A percentile compares a stretch with the other conserved stretches of the same genome.
Evolutionary conservation across 2,329 filamentous ascomycete species (phyloP).

Genomic region (Pseudocercospora vitis): DNA sequence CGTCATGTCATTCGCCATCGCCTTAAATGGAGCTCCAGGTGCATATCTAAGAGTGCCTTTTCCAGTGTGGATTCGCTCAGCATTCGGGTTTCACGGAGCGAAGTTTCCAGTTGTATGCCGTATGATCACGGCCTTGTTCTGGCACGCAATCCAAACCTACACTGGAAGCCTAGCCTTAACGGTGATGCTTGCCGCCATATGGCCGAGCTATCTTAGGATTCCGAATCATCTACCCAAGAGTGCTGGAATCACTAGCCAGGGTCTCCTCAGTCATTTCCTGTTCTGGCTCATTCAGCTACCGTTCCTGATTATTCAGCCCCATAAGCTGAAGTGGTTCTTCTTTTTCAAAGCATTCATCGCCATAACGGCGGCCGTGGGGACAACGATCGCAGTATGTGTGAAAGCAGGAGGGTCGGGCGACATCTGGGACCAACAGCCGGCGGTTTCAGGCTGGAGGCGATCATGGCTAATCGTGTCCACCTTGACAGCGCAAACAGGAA

Average conservation of each 20-base stretch:
- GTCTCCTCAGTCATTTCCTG: constrained; percentile 59
- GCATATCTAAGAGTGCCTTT: constrained; percentile 56
- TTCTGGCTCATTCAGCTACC: constrained; percentile 58
- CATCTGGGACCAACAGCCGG: constrained; percentile 34
- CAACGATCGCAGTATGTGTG: constrained; percentile 40
- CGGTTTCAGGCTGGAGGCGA: constrained; percentile 28
- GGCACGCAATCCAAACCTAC: constrained; percentile 66
- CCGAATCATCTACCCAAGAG: constrained; percentile 53
- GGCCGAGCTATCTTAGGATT: constrained; percentile 57
- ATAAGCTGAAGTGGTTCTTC: constrained; percentile 49
- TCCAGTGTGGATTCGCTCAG: constrained; percentile 56
- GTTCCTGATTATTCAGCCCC: constrained; percentile 53
- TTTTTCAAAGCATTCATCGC: constrained; percentile 44
- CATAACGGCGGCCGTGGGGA: constrained; percentile 52
- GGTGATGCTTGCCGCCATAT: constrained; percentile 57
- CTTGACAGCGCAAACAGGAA: constrained; percentile 36
- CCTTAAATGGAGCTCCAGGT: constrained; percentile 49
- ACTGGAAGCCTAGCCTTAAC: constrained; percentile 59
- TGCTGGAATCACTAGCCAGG: constrained; percentile 57
- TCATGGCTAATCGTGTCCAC: constrained; percentile 33
- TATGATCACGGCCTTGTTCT: constrained; percentile 57
- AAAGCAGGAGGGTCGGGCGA: constrained; percentile 35
- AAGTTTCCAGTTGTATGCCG: constrained; percentile 56
- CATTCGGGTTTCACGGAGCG: constrained; percentile 59
- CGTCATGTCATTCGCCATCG: constrained; percentile 32